Evolutionary conservation across 1,139 yeast species (phyloP), one percentile per base, ranked within the genome.

Genomic region (Yamadazyma sp.): DNA sequence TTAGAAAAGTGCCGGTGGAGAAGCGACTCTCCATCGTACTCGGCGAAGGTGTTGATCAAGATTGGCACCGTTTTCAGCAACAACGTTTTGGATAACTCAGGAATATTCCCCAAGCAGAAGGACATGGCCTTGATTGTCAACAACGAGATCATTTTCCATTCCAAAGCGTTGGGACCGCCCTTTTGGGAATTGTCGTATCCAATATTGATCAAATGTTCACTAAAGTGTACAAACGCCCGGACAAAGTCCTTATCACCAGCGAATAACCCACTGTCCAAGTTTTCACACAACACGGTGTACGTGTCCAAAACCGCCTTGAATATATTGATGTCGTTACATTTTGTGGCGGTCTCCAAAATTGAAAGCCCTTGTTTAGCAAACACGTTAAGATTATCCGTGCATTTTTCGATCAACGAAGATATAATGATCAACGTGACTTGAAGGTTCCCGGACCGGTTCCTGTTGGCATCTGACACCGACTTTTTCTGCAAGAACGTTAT

Each of bases 321-420:
- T 12, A 84, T 64, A 0, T 77, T 65, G 37, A 83, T 56, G 51
- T 87, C 95, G 14, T 66, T 69, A 6, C 76, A 64, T 16, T 63
- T 53, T 33, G 81, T 51, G 14, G 81, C 72, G 8, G 61, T 54
- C 26, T 57, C 55, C 42, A 83, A 61, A 27, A 82, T 79, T 16
- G 64, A 57, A 41, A 83, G 66, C 24, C 77, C 78, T 49, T 77
- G 75, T 27, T 67, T 71, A 1, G 96, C 94, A 65, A 88, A 83
- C 28, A 89, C 83, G 47, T 87, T 88, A 57, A 92, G 67, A 57
- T 92, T 92, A 44, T 87, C 95, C 27, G 78, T 70, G 58, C 98
- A 89, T 55, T 82, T 79, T 33, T 73, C 80, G 36, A 89, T 83
- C 49, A 92, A 73, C 27, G 86, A 83, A 38, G 76, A 64, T 41